phyloP scores from a whole-genome alignment of 208 protist species.

The Acanthamoeba divionensis region DNA sequence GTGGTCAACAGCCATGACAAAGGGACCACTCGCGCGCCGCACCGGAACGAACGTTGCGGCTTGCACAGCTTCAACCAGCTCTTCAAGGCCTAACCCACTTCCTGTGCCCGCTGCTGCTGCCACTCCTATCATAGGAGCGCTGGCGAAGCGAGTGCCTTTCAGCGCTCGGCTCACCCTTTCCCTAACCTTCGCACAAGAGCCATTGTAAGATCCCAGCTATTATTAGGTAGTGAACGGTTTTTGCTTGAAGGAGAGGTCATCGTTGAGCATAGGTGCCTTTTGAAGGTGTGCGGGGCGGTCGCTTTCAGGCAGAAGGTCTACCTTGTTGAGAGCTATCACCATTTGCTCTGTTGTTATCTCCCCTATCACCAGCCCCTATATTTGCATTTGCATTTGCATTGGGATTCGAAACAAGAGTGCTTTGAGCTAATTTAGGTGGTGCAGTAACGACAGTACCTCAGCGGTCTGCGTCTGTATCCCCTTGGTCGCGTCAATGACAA shows the following conservation, averaged over 20 bases:
- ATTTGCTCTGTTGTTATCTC: conserved; percentile 85
- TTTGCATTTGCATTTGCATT: no score
- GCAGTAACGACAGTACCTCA: no score
- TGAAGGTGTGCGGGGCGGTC: conserved; percentile 62
- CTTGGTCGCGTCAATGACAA: conserved; percentile 95
- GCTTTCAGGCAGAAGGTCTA: conserved; percentile 83
- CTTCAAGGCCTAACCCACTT: not conserved
- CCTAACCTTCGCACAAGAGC: conserved; percentile 58
- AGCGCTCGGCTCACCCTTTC: conserved; percentile 56
- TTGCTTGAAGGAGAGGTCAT: no score
- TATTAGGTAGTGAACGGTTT: not conserved
- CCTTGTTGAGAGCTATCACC: conserved; percentile 95
- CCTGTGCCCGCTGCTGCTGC: not conserved
- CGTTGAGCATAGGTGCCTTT: conserved; percentile 41
- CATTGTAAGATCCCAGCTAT: no score
- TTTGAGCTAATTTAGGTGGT: no score
- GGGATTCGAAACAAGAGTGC: no score
- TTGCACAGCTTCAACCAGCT: conserved; percentile 34
- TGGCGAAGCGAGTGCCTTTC: conserved; percentile 59
- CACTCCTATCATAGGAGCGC: conserved; percentile 61
- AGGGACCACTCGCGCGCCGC: conserved; percentile 64
- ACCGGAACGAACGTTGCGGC: conserved; percentile 47
- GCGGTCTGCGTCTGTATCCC: conserved; percentile 98
- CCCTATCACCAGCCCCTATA: conserved; percentile 81
- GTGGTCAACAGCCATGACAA: conserved; percentile 95